A percentile compares a stretch with the other conserved stretches of the same genome.
Conservation (phyloP, 768 basidiomycete genomes). For the Lactarius hatsudake region DNA sequence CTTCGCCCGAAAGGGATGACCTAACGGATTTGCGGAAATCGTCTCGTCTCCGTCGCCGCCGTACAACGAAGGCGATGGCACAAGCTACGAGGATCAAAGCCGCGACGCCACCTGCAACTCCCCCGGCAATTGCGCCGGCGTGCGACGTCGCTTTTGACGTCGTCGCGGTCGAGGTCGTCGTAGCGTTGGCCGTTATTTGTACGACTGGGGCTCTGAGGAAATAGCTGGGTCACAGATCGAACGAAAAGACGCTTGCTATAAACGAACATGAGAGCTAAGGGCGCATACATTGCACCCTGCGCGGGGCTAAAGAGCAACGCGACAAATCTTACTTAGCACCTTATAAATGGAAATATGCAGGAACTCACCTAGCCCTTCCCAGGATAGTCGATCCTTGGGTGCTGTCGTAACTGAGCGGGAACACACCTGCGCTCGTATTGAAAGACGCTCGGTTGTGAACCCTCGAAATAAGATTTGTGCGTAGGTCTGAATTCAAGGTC, state of each 20-base stretch:
- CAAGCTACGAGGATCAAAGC: not conserved
- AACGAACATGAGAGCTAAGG: conserved; percentile 28
- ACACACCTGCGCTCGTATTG: conserved; percentile 8
- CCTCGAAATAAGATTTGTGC: conserved; percentile 13
- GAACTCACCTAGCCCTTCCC: conserved; percentile 21
- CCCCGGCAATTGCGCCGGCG: conserved; percentile 22
- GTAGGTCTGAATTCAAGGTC: not conserved
- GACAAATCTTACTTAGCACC: not conserved
- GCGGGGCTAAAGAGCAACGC: conserved; percentile 21
- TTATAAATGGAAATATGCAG: not conserved
- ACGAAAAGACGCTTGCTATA: not conserved
- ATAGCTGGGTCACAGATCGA: not conserved
- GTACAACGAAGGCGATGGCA: not conserved
- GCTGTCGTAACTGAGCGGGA: conserved; percentile 12
- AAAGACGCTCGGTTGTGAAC: conserved; percentile 15
- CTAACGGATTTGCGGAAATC: not conserved
- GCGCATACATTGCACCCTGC: conserved; percentile 30
- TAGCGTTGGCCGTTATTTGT: not conserved
- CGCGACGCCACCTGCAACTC: conserved; percentile 19
- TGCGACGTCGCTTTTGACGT: not conserved
- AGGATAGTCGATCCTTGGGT: not conserved
- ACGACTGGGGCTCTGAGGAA: not conserved
- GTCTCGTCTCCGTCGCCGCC: conserved; percentile 4
- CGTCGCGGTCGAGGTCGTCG: too few relatives aligned
- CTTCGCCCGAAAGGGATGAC: not conserved